Evolutionary conservation across 345 rosid species (phyloP).

Genomic region (Nasturtium officinale): DNA sequence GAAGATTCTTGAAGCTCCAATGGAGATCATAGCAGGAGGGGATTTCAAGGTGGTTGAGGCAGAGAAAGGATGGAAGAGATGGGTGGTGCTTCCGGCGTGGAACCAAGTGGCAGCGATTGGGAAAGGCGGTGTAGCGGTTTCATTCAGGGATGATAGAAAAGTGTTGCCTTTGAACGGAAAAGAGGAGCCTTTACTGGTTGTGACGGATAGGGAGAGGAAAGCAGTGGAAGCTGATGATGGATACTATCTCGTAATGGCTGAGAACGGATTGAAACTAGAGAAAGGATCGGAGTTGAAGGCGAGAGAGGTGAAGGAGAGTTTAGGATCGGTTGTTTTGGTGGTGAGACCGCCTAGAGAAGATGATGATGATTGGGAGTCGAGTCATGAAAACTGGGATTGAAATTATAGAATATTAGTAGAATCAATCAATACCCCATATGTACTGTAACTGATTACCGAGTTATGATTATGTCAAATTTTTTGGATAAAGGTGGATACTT

Average conservation of each 20-base stretch:
- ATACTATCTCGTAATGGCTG: slow-evolving; percentile 63
- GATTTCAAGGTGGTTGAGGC: slow-evolving; percentile 78
- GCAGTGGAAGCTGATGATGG: slow-evolving; percentile 60
- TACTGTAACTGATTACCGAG: slow-evolving; percentile 28
- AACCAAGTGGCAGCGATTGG: slow-evolving; percentile 48
- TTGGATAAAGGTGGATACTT: slow-evolving; percentile 40
- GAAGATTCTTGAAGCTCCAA: slow-evolving; percentile 70
- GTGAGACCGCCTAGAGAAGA: slow-evolving; percentile 74
- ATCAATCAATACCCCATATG: slow-evolving; percentile 1
- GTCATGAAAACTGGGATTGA: slow-evolving; percentile 83
- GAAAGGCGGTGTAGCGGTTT: slow-evolving; percentile 69
- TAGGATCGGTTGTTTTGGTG: slow-evolving; percentile 65
- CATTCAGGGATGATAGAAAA: slow-evolving; percentile 67
- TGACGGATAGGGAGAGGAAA: slow-evolving; percentile 63
- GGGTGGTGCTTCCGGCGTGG: slow-evolving; percentile 92
- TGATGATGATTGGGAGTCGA: slow-evolving; percentile 57
- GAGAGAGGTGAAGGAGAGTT: slow-evolving; percentile 55
- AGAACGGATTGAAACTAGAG: slow-evolving; percentile 64
- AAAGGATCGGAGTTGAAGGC: slow-evolving; percentile 68
- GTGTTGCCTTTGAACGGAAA: slow-evolving; percentile 75
- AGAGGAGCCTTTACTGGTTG: slow-evolving; percentile 79
- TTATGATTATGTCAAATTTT: slow-evolving; percentile 26
- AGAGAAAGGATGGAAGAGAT: slow-evolving; percentile 80
- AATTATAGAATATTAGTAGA: neutral
- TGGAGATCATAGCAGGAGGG: slow-evolving; percentile 54